Evolutionary conservation across 208 protist genomes (phyloP).

Genomic region (Crithidia fasciculata): DNA sequence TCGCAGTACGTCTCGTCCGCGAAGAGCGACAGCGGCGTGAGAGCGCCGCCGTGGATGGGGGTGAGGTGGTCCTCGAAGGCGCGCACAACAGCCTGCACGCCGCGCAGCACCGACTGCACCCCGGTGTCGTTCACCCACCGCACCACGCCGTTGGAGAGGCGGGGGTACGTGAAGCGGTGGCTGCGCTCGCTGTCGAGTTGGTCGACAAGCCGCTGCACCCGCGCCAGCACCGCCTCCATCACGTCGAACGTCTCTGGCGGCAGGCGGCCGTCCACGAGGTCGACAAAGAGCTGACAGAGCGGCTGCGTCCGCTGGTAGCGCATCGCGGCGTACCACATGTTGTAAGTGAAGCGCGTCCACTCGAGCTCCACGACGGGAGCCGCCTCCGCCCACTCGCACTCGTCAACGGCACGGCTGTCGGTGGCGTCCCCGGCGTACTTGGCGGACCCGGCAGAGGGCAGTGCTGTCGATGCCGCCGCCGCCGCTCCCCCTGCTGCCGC

Average conservation of each 20-base stretch:
- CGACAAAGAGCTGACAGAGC: slow-evolving; percentile 68
- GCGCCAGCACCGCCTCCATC: slow-evolving; percentile 36
- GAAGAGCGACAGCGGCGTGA: slow-evolving; percentile 46
- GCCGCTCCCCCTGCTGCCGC: no score
- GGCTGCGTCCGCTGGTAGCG: slow-evolving; percentile 63
- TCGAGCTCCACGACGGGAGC: slow-evolving; percentile 55
- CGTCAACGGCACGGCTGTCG: not conserved
- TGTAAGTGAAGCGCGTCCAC: slow-evolving; percentile 71
- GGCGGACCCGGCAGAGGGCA: no score
- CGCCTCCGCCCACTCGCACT: slow-evolving; percentile 23
- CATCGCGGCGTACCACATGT: slow-evolving; percentile 70
- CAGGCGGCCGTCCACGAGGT: slow-evolving; percentile 60
- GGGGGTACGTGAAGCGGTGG: slow-evolving; percentile 53
- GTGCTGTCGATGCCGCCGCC: no score
- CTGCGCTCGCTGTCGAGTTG: slow-evolving; percentile 58
- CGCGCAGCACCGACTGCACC: slow-evolving; percentile 47
- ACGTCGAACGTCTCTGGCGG: slow-evolving; percentile 54
- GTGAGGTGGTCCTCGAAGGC: slow-evolving; percentile 63
- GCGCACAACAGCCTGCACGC: slow-evolving; percentile 56
- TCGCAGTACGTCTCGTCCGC: slow-evolving; percentile 55
- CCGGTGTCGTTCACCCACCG: slow-evolving; percentile 61
- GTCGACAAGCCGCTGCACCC: slow-evolving; percentile 36
- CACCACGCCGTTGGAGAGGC: slow-evolving; percentile 45
- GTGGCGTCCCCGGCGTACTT: not conserved
- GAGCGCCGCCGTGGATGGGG: slow-evolving; percentile 47